Evolutionary conservation across 768 basidiomycete genomes (phyloP), one percentile per base, ranked within the genome.

Genomic region (Candolleomyces eurysporus): DNA sequence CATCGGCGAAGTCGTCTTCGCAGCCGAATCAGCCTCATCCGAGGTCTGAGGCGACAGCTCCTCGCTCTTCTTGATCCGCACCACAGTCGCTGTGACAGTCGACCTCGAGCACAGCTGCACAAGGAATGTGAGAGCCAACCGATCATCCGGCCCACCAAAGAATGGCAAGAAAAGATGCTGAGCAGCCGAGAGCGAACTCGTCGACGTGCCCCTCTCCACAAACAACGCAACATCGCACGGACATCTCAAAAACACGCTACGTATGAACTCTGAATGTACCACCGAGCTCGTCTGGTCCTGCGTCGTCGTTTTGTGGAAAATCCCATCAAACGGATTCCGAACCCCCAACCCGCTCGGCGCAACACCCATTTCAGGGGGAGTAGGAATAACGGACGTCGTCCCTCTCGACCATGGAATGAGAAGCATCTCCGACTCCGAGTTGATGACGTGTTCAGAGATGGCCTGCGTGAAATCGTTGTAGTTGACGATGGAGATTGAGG

Each of bases 71-170:
- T 66, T 68, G 36, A 96, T 77, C 50, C 88, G 79, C 1, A 96
- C 76, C 0, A 94, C 85, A 1, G 91, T 94, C 0, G 92, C 97
- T 4, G 73, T 83, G 0, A 92, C 81, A 42, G 72, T 74, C 0
- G 82, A 71, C 63, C 89, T 87, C 36, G 74, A 72, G 55, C 80
- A 80, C 61, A 94, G 90, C 70, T 98, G 96, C 39, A 92, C 84
- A 4, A 93, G 84, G 67, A 98, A 86, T 32, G 83, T 76, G 22
- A 98, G 76, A 0, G 93, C 93, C 22, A 94, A 79, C 0, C 97
- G 86, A 70, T 98, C 96, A 70, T 99, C 96, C 0, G 93, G 88
- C 0, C 96, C 96, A 46, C 96, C 96, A 70, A 94, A 91, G 84
- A 96, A 98, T 0, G 96, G 92, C 50, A 95, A 69, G 71, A 96